Evolutionary conservation across 768 basidiomycete genomes (phyloP).

Genomic region (Russula earlei): DNA sequence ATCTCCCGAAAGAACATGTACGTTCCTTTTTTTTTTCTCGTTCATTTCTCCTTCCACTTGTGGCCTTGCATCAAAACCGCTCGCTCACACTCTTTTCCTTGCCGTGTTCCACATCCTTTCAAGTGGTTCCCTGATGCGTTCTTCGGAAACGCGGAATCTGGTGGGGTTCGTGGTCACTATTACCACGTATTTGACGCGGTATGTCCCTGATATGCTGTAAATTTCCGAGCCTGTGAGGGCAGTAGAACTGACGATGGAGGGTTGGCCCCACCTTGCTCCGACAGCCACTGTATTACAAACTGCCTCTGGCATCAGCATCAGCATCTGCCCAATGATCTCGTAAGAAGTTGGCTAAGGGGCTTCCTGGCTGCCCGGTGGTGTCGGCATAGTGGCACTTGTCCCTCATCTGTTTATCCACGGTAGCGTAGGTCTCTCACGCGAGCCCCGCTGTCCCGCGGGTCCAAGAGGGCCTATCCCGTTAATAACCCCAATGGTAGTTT

Average conservation of each 20-base stretch:
- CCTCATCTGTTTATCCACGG: too few species aligned
- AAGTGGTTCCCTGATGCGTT: slow-evolving; percentile 77
- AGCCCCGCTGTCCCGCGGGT: not conserved
- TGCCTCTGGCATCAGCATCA: slow-evolving; percentile 23
- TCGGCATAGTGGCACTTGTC: not conserved
- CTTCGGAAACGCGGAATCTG: slow-evolving; percentile 41
- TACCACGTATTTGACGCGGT: slow-evolving; percentile 75
- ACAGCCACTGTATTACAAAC: slow-evolving; percentile 34
- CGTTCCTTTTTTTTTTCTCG: slow-evolving; percentile 21
- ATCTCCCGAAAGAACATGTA: slow-evolving; percentile 55
- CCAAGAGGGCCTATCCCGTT: not conserved
- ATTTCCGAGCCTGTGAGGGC: too few species aligned
- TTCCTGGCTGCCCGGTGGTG: not conserved
- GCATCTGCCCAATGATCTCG: not conserved
- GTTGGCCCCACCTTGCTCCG: not conserved
- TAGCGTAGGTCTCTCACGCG: not conserved
- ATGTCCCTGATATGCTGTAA: slow-evolving; percentile 21
- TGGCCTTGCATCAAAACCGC: not conserved
- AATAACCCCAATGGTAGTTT: not conserved
- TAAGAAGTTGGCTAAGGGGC: too few species aligned
- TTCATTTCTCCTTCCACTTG: not conserved
- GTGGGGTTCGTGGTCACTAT: slow-evolving; percentile 59
- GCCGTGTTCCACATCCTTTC: not conserved
- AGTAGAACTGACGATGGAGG: not conserved
- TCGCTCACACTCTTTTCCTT: not conserved